Conservation (phyloP, 495 filamentous ascomycete species). For the Penicillium daleae region DNA sequence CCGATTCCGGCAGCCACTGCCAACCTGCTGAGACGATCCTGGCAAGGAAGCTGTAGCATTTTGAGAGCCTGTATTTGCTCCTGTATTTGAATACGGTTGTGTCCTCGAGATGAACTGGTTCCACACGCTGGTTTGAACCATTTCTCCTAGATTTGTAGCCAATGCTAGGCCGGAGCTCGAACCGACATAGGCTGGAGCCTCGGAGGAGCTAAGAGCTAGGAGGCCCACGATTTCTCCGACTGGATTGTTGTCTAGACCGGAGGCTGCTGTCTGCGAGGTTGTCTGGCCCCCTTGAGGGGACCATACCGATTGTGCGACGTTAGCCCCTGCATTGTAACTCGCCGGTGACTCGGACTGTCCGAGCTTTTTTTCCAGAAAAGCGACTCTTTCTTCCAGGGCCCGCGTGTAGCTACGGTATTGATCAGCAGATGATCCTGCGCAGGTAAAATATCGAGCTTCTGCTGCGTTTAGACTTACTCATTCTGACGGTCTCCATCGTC, state of each 20-base stretch:
- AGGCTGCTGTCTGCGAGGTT: constrained; percentile 26
- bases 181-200: constrained; percentile 57
- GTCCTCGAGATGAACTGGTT: constrained; percentile 50
- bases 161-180: constrained; percentile 55
- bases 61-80: not conserved
- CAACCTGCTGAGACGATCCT: constrained; percentile 15
- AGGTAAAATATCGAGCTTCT: not conserved
- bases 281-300: constrained; percentile 33
- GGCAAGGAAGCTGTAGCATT: constrained; percentile 8
- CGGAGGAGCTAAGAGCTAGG: constrained; percentile 50
- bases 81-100: constrained; percentile 28
- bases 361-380: constrained; percentile 48
- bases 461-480: constrained; percentile 36
- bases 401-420: constrained; percentile 44
- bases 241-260: constrained; percentile 43
- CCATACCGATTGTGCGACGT: constrained; percentile 26
- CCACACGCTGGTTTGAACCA: constrained; percentile 58
- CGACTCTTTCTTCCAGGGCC: constrained; percentile 51
- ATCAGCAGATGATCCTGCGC: not conserved
- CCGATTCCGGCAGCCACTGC: constrained; percentile 21
- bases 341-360: constrained; percentile 28
- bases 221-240: constrained; percentile 58
- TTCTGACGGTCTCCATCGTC: constrained; percentile 48
- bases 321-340: constrained; percentile 20
- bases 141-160: constrained; percentile 54